Evolutionary conservation across 2,329 filamentous ascomycete species (phyloP).

Genomic region (Alternaria arbusti): DNA sequence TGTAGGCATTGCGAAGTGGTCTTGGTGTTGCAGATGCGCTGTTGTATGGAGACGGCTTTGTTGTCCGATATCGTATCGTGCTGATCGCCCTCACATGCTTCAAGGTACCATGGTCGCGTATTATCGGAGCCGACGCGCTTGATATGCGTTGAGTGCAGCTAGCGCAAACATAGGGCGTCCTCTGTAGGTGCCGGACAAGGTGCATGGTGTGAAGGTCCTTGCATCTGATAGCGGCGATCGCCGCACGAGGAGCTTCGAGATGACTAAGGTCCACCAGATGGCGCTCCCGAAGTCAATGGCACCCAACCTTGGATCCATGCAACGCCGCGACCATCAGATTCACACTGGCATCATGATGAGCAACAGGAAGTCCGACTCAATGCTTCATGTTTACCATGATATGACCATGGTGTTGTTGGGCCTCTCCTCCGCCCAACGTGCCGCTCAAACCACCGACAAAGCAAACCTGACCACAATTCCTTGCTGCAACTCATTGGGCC

Average conservation of each 20-base stretch:
- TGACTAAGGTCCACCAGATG: constrained; percentile 18
- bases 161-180: constrained; percentile 32
- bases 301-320: neutral
- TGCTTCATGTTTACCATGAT: neutral
- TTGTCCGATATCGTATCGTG: constrained; percentile 8
- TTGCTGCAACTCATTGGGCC: constrained; percentile 1
- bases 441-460: neutral
- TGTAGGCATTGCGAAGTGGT: constrained; percentile 29
- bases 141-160: constrained; percentile 32
- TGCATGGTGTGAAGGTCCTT: constrained; percentile 32
- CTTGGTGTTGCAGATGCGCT: neutral
- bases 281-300: neutral
- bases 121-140: neutral
- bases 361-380: neutral
- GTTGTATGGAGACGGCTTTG: constrained; percentile 7
- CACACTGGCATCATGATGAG: neutral
- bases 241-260: constrained; percentile 8
- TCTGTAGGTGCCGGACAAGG: constrained; percentile 16
- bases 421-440: neutral
- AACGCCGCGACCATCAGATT: neutral
- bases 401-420: neutral
- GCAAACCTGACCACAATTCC: neutral
- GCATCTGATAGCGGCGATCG: constrained; percentile 10
- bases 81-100: constrained; percentile 8
- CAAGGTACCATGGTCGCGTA: neutral